phyloP scores from a whole-genome alignment of 2,329 filamentous ascomycete species.

The Colletotrichum euphorbiae region DNA sequence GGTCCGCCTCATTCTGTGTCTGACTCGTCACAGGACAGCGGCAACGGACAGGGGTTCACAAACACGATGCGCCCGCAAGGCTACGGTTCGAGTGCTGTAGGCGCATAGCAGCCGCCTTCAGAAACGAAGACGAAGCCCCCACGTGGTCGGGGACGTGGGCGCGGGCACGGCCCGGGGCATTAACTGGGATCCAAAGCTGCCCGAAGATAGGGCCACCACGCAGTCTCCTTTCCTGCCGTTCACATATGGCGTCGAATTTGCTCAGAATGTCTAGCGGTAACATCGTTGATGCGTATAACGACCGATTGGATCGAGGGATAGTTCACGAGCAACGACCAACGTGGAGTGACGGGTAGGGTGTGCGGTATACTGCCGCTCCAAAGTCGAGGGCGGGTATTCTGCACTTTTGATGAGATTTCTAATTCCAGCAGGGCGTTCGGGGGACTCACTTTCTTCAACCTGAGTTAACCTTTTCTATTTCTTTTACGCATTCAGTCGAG shows the following conservation, averaged over 20 bases:
- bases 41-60: slow-evolving; percentile 54
- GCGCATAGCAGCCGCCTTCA: slow-evolving; percentile 54
- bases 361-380: slow-evolving; percentile 17
- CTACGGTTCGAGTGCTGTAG: slow-evolving; percentile 70
- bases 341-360: slow-evolving; percentile 7
- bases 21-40: slow-evolving; percentile 61
- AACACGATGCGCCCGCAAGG: slow-evolving; percentile 61
- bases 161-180: background rate
- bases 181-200: background rate
- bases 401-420: slow-evolving; percentile 36
- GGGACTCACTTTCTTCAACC: slow-evolving; percentile 20
- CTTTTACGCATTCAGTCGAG: slow-evolving; percentile 31
- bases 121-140: slow-evolving; percentile 2
- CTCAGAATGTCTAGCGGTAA: slow-evolving; percentile 20
- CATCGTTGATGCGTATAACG: slow-evolving; percentile 1
- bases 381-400: slow-evolving; percentile 28
- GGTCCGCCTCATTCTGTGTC: slow-evolving; percentile 46
- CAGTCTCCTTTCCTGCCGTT: slow-evolving; percentile 1
- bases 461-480: slow-evolving; percentile 10
- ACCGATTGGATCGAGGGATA: slow-evolving; percentile 24
- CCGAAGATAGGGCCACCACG: background rate
- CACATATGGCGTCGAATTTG: slow-evolving; percentile 13
- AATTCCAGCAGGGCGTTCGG: slow-evolving; percentile 38
- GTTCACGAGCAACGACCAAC: slow-evolving; percentile 18
- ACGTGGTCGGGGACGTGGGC: background rate